Evolutionary conservation across 2,329 filamentous ascomycete species (phyloP).

Genomic region (Penicillium sp.): DNA sequence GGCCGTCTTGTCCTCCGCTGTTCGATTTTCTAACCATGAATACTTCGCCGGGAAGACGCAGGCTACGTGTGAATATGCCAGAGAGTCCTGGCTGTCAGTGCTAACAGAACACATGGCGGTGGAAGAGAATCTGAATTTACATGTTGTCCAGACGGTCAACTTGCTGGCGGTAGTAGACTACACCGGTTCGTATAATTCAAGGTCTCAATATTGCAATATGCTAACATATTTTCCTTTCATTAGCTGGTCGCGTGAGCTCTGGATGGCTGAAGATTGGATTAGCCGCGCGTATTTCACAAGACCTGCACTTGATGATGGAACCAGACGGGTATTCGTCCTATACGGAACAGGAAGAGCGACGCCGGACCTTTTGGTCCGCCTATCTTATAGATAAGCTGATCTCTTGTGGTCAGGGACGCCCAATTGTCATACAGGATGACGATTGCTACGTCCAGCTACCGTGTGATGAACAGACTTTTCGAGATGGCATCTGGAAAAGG

Average conservation of each 20-base stretch:
- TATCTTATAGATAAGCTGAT: slow-evolving; percentile 37
- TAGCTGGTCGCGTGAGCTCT: slow-evolving; percentile 36
- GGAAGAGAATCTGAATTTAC: slow-evolving; percentile 35
- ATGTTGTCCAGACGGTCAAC: slow-evolving; percentile 43
- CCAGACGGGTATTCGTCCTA: slow-evolving; percentile 19
- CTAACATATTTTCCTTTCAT: background rate
- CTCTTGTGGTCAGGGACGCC: slow-evolving; percentile 30
- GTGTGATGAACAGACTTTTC: slow-evolving; percentile 27
- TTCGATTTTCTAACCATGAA: slow-evolving; percentile 35
- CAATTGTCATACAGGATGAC: slow-evolving; percentile 25
- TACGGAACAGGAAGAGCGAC: slow-evolving; percentile 33
- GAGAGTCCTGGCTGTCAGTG: slow-evolving; percentile 40
- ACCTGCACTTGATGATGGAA: slow-evolving; percentile 38
- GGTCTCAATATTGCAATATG: background rate
- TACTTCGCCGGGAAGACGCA: slow-evolving; percentile 31
- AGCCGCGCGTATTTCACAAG: slow-evolving; percentile 65
- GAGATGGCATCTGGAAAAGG: slow-evolving; percentile 21
- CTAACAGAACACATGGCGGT: slow-evolving; percentile 39
- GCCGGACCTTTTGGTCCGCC: slow-evolving; percentile 36
- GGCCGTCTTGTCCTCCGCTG: slow-evolving; percentile 36
- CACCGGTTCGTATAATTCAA: slow-evolving; percentile 33
- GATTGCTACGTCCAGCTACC: slow-evolving; percentile 33
- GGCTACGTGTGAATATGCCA: slow-evolving; percentile 32
- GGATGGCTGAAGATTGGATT: slow-evolving; percentile 45
- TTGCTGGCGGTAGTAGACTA: slow-evolving; percentile 45